phyloP scores from a whole-genome alignment of 371 early-diverging fungal species.

The Rhizopus delemar region DNA sequence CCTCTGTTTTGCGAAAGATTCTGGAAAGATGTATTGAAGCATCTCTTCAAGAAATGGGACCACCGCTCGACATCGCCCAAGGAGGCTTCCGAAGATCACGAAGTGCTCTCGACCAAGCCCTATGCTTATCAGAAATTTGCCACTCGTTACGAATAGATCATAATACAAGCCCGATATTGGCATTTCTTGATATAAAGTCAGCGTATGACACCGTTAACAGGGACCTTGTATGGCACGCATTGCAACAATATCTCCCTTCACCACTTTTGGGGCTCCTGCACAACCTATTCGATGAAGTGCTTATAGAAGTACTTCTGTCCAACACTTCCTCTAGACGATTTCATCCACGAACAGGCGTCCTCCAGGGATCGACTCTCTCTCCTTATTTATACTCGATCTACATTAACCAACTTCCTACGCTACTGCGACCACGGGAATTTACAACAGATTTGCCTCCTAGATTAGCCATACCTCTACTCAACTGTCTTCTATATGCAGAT shows the following conservation, averaged over 20 bases:
- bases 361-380: too few relatives aligned
- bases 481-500: too few relatives aligned
- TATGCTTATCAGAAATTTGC: constrained; percentile 15
- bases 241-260: background rate
- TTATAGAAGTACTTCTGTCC: too few relatives aligned
- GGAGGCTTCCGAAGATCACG: constrained; percentile 22
- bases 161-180: constrained; percentile 1
- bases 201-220: constrained; percentile 9
- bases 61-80: constrained; percentile 23
- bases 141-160: background rate
- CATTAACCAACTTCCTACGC: too few relatives aligned
- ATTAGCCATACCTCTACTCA: too few relatives aligned
- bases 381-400: too few relatives aligned
- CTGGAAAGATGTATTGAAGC: constrained; percentile 16
- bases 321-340: too few relatives aligned
- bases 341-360: too few relatives aligned
- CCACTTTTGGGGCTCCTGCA: background rate
- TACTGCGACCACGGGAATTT: too few relatives aligned
- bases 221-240: background rate
- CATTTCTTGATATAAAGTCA: constrained; percentile 30
- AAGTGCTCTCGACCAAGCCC: constrained; percentile 25
- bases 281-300: constrained; percentile 23
- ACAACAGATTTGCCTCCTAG: too few relatives aligned
- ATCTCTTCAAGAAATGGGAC: background rate
- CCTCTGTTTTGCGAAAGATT: constrained; percentile 25